Conservation (phyloP, 768 basidiomycete species). For the Lactarius trivialis region DNA sequence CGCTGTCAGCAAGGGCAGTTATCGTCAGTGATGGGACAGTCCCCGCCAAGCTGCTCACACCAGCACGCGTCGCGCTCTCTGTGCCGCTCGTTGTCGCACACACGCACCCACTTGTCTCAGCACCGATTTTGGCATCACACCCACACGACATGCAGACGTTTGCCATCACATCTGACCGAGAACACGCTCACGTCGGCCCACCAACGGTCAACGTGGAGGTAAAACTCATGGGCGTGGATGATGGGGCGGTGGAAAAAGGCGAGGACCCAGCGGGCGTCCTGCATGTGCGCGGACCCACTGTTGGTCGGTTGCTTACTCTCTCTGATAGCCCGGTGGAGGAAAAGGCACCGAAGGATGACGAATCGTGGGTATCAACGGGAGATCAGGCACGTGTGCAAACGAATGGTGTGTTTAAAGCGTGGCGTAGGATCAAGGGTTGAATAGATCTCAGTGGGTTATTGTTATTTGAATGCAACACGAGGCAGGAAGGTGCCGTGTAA, state of each 20-base stretch:
- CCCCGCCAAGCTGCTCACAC: conserved; percentile 44
- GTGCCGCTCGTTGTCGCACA: conserved; percentile 65
- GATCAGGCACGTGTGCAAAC: conserved; percentile 30
- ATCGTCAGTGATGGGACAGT: conserved; percentile 64
- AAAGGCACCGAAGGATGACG: conserved; percentile 21
- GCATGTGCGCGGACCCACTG: conserved; percentile 63
- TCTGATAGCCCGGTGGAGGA: conserved; percentile 35
- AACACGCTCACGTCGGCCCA: conserved; percentile 57
- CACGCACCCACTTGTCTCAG: conserved; percentile 57
- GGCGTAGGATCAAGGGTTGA: neutral
- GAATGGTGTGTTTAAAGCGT: conserved; percentile 35
- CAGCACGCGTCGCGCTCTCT: conserved; percentile 68
- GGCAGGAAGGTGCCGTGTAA: too few species aligned
- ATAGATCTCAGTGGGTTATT: neutral
- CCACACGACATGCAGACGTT: conserved; percentile 81
- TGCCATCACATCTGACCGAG: conserved; percentile 31
- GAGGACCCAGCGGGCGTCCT: conserved; percentile 59
- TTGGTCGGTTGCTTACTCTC: conserved; percentile 46
- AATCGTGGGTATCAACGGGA: conserved; percentile 30
- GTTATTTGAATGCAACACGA: neutral
- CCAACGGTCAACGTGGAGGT: conserved; percentile 83
- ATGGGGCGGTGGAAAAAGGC: conserved; percentile 57
- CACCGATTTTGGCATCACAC: conserved; percentile 77
- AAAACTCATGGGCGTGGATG: conserved; percentile 65
- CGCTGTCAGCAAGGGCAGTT: conserved; percentile 56